phyloP scores from a whole-genome alignment of 306 rosid species.

The Notholithocarpus densiflorus region DNA sequence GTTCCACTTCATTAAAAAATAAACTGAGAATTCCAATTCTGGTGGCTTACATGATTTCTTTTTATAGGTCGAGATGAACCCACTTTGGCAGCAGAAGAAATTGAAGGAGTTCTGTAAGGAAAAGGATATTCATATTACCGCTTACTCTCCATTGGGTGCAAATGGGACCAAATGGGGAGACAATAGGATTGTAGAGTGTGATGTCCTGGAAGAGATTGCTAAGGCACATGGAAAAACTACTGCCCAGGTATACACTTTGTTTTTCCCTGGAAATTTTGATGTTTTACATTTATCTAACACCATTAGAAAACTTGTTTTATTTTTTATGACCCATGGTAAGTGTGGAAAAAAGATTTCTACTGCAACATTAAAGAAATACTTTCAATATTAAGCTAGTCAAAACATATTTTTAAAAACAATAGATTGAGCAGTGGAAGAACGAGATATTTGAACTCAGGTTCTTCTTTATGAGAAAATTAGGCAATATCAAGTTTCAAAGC shows the following conservation, averaged over 20 bases:
- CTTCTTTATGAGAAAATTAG: too few species aligned
- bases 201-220: slow-evolving; percentile 34
- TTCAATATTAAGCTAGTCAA: too few species aligned
- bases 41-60: not conserved
- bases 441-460: too few species aligned
- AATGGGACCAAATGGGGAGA: slow-evolving; percentile 31
- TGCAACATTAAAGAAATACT: too few species aligned
- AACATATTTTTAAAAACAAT: too few species aligned
- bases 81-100: slow-evolving; percentile 47
- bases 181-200: slow-evolving; percentile 24
- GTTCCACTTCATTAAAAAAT: too few species aligned
- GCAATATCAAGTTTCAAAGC: too few species aligned
- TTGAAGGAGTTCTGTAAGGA: slow-evolving; percentile 35
- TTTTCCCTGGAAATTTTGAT: not conserved
- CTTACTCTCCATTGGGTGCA: slow-evolving; percentile 50
- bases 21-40: too few species aligned
- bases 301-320: too few species aligned
- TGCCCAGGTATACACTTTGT: slow-evolving; percentile 36
- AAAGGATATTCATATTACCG: slow-evolving; percentile 45
- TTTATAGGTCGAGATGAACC: slow-evolving; percentile 51
- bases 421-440: too few species aligned
- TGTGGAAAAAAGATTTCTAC: too few species aligned
- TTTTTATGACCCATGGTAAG: too few species aligned
- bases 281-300: not conserved
- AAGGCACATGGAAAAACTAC: slow-evolving; percentile 34